Evolutionary conservation across 345 rosid genomes (phyloP).

Genomic region (Erucastrum elatum): DNA sequence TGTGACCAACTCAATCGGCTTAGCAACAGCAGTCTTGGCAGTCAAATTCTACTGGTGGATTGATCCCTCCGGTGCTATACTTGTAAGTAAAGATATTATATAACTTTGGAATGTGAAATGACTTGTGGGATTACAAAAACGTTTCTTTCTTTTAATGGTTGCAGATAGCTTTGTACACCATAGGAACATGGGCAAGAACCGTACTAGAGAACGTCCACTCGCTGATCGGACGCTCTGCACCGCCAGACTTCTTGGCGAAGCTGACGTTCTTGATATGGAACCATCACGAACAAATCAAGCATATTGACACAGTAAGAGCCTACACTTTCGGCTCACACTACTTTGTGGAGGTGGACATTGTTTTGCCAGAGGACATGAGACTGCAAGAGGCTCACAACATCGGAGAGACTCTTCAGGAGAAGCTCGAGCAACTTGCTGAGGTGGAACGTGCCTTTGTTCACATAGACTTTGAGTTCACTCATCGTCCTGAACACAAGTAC

Average conservation of each 20-base stretch:
- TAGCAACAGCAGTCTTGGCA: conserved; percentile 53
- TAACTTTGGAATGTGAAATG: not conserved
- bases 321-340: conserved; percentile 81
- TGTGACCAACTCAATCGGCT: conserved; percentile 57
- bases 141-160: not conserved
- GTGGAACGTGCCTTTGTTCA: conserved; percentile 91
- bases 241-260: conserved; percentile 80
- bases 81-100: conserved; percentile 40
- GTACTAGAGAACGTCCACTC: conserved; percentile 75
- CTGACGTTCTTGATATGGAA: conserved; percentile 79
- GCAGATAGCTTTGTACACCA: conserved; percentile 80
- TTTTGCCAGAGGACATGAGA: conserved; percentile 69
- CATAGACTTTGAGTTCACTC: conserved; percentile 82
- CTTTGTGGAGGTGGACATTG: conserved; percentile 87
- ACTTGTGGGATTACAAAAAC: not conserved
- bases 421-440: conserved; percentile 75
- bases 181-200: conserved; percentile 71
- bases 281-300: conserved; percentile 70
- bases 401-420: conserved; percentile 79
- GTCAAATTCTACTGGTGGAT: conserved; percentile 56
- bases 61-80: conserved; percentile 61
- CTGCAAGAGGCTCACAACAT: conserved; percentile 73
- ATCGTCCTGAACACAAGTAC: conserved; percentile 72
- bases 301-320: conserved; percentile 81
- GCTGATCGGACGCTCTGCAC: conserved; percentile 76